Evolutionary conservation across 441 rosid species (phyloP).

Genomic region (Oxalis stricta): DNA sequence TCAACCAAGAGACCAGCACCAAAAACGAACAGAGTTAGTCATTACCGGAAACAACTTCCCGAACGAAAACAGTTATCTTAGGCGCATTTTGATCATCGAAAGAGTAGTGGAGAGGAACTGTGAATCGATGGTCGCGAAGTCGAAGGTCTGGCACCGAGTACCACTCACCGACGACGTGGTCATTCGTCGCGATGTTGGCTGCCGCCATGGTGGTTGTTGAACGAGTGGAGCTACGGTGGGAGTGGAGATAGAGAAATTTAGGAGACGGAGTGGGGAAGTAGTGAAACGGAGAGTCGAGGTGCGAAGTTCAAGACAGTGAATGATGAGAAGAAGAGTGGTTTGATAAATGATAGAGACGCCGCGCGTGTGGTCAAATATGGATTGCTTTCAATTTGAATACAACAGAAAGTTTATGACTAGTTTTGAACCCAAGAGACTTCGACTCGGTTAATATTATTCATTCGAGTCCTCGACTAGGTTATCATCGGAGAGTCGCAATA

Average conservation of each 20-base stretch:
- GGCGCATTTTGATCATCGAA: slow-evolving; percentile 18
- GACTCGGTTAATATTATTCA: too few species aligned
- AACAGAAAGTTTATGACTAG: too few species aligned
- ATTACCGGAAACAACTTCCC: slow-evolving; percentile 80
- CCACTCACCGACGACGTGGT: slow-evolving; percentile 52
- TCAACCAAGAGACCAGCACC: not conserved
- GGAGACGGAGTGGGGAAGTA: slow-evolving; percentile 1
- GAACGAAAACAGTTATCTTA: slow-evolving; percentile 60
- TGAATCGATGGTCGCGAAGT: slow-evolving; percentile 67
- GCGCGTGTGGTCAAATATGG: too few species aligned
- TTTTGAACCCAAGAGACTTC: too few species aligned
- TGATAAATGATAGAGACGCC: slow-evolving; percentile 17
- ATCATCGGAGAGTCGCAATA: too few species aligned
- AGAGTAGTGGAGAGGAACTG: slow-evolving; percentile 68
- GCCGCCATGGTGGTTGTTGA: slow-evolving; percentile 28
- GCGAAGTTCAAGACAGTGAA: slow-evolving; percentile 1
- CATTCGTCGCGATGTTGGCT: slow-evolving; percentile 11
- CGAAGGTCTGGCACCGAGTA: slow-evolving; percentile 74
- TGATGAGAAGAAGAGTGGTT: slow-evolving; percentile 8
- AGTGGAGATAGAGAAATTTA: slow-evolving; percentile 3
- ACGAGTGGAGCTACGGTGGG: slow-evolving; percentile 14
- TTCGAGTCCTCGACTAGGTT: too few species aligned
- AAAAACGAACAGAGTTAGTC: too few species aligned
- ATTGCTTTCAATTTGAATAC: too few species aligned
- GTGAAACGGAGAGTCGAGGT: slow-evolving; percentile 11